Evolutionary conservation across 2,329 filamentous ascomycete species (phyloP).

Genomic region (Penicillium sp.): DNA sequence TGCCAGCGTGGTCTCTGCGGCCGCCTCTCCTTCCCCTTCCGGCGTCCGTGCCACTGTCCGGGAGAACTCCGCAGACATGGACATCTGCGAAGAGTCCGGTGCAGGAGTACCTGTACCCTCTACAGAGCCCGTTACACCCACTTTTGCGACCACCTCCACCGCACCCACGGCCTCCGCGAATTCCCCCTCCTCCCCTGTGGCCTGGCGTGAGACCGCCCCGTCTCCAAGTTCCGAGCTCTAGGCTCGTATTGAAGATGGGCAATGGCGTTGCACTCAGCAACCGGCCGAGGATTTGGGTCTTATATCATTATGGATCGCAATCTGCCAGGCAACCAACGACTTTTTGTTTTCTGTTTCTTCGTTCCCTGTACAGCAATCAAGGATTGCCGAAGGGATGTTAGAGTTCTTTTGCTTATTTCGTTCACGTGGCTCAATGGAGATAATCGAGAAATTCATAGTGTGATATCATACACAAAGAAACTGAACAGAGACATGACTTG

Average conservation of each 20-base stretch:
- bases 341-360: slow-evolving; percentile 5
- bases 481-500: background rate
- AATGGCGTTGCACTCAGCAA: slow-evolving; percentile 1
- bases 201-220: background rate
- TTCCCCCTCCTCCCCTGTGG: background rate
- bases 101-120: no score
- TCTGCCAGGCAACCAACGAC: slow-evolving; percentile 13
- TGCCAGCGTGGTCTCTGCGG: no score
- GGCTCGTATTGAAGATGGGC: background rate
- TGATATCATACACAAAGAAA: slow-evolving; percentile 13
- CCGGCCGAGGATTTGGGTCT: slow-evolving; percentile 11
- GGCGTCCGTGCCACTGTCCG: no score
- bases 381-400: slow-evolving; percentile 8
- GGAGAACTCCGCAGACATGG: no score
- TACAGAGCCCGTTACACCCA: no score
- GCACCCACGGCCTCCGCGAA: background rate
- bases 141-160: no score
- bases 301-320: slow-evolving; percentile 8
- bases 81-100: no score
- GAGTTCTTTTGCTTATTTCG: slow-evolving; percentile 8
- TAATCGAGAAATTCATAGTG: slow-evolving; percentile 24
- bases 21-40: no score
- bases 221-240: background rate
- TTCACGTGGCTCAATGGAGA: no score
- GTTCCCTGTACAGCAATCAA: slow-evolving; percentile 9